Base-by-base conservation (phyloP, 768 basidiomycete species). In the Tephrocybe rancida region DNA sequence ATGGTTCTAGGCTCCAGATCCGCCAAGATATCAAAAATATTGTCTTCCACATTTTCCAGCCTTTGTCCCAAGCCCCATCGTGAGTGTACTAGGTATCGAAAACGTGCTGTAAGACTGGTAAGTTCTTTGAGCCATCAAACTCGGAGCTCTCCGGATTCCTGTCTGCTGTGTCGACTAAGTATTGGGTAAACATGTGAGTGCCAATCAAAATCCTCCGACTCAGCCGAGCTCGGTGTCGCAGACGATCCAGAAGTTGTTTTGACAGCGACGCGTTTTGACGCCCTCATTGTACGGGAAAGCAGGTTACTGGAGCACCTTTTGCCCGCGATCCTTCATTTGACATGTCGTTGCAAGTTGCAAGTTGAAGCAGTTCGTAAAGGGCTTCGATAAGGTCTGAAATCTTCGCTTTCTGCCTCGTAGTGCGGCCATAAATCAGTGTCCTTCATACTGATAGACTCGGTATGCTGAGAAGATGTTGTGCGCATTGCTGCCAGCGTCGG, bases 51-150 rank as follows among this genome's bases (percentile, higher is more conserved):
- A 16, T 44, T 22, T 53, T 34, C 72, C 70, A 72, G 21, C 27
- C 57, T 8, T 55, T 41, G 21, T 37, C 35, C 41, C 48, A 30
- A 4, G 48, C 52, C 3, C 57, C 34, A 25, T 27, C 42, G 19
- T 27, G 64, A 6, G 70, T 71, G 57, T 78, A 84, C n/a, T 71
- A 69, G 47, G 84, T 67, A 37, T 77, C 67, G 44, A 82, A 63
- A 8, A 63, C 58, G 57, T 75, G 72, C 16, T 60, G 63, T 38
- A 70, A 52, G n/a, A 69, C 58, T 9, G 67, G 64, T 1, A 69
- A 50, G 6, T 32, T 27, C 50, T 63, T 50, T 4, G 48, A 35
- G 13, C 45, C 32, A 3, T 32, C 16, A 43, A 37, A n/a, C n/a
- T n/a, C n/a, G n/a, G n/a, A 44, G n/a, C 13, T 19, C 3, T 48